Evolutionary conservation across 306 rosid species (phyloP).

Genomic region (Lupinus albus): DNA sequence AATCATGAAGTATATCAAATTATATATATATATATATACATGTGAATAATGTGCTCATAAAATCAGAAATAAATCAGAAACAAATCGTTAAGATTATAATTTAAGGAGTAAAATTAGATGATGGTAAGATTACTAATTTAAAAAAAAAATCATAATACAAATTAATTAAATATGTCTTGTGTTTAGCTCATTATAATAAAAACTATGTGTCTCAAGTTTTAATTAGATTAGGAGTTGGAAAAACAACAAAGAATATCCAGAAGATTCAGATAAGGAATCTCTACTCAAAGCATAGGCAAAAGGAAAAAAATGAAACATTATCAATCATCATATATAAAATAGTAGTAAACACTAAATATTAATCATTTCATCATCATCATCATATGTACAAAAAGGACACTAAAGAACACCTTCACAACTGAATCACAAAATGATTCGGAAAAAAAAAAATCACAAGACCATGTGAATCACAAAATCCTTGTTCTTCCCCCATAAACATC

Average conservation of each 20-base stretch:
- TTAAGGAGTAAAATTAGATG: too few species aligned
- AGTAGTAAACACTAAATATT: slow-evolving; percentile 18
- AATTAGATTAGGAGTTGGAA: neutral
- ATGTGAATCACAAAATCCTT: slow-evolving; percentile 5
- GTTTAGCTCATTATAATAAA: neutral
- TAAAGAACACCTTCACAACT: slow-evolving; percentile 29
- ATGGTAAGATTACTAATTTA: too few species aligned
- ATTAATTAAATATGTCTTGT: neutral
- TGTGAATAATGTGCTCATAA: too few species aligned
- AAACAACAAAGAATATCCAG: slow-evolving; percentile 29
- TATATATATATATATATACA: too few species aligned
- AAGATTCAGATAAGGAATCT: slow-evolving; percentile 33
- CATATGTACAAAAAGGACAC: slow-evolving; percentile 38
- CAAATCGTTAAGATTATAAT: too few species aligned
- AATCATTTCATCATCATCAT: neutral
- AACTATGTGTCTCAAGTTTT: too few species aligned
- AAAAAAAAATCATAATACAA: too few species aligned
- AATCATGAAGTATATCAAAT: too few species aligned
- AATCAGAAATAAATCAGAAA: too few species aligned
- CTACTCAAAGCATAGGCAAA: neutral
- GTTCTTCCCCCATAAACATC: neutral
- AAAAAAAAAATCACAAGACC: neutral
- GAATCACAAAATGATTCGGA: neutral
- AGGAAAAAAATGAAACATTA: neutral
- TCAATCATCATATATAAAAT: neutral